These are phyloP conservation scores for Boletus pseudo-olivaceus DNA, from an alignment of 768 basidiomycete genomes.

Conservation along the genomic window DNA sequence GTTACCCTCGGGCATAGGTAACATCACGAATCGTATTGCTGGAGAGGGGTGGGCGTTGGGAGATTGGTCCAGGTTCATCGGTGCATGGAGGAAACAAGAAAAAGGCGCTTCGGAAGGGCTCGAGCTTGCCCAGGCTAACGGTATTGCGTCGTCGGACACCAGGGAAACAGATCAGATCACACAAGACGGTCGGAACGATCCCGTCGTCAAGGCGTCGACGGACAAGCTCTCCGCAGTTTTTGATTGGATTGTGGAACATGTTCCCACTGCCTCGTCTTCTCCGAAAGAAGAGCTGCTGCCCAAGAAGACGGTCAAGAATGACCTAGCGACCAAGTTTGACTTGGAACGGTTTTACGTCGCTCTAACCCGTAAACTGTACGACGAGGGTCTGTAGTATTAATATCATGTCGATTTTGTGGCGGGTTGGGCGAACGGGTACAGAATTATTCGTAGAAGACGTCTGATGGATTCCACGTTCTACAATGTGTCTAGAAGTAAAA, in stretches of 20 bases:
- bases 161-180: slow-evolving; percentile 16
- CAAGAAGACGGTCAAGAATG: slow-evolving; percentile 37
- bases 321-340: slow-evolving; percentile 65
- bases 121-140: slow-evolving; percentile 25
- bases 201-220: slow-evolving; percentile 60
- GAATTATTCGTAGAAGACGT: background rate
- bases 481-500: background rate
- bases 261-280: slow-evolving; percentile 42
- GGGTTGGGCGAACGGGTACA: background rate
- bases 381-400: slow-evolving; percentile 70
- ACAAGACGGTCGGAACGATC: slow-evolving; percentile 43
- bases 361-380: slow-evolving; percentile 83
- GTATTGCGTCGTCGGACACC: slow-evolving; percentile 6
- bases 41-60: slow-evolving; percentile 44
- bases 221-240: slow-evolving; percentile 72
- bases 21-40: slow-evolving; percentile 27
- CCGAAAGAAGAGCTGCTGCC: slow-evolving; percentile 16
- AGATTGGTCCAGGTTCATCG: slow-evolving; percentile 63
- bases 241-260: slow-evolving; percentile 76
- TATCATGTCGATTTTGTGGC: background rate
- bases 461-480: background rate
- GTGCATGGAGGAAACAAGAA: slow-evolving; percentile 58
- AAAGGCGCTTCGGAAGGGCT: slow-evolving; percentile 37
- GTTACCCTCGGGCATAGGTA: slow-evolving; percentile 49
- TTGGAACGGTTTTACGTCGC: slow-evolving; percentile 90